Evolutionary conservation across 2,329 filamentous ascomycete species (phyloP).

Genomic region (Aspergillus phoenicis): DNA sequence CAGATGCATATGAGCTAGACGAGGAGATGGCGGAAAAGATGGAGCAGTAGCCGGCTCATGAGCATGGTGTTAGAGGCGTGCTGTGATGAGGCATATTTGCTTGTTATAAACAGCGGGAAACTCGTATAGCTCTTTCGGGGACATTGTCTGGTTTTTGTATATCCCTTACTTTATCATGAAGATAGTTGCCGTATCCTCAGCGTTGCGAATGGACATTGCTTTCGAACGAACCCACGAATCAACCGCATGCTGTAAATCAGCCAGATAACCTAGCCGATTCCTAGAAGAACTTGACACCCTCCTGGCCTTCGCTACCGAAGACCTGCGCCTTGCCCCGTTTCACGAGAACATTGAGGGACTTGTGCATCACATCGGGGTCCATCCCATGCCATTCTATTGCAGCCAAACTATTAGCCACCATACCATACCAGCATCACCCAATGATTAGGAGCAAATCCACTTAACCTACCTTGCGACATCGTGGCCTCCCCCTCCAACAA

Average conservation of each 20-base stretch:
- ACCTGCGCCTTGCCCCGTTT: slow-evolving; percentile 91
- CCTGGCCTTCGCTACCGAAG: slow-evolving; percentile 84
- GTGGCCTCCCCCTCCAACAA: slow-evolving; percentile 84
- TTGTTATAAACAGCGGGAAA: not conserved
- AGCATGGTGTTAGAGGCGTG: slow-evolving; percentile 6
- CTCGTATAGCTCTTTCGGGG: slow-evolving; percentile 8
- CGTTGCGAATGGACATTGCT: not conserved
- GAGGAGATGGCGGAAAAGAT: slow-evolving; percentile 34
- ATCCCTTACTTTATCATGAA: slow-evolving; percentile 16
- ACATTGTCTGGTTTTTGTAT: slow-evolving; percentile 16
- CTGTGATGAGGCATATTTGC: slow-evolving; percentile 7
- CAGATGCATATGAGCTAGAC: slow-evolving; percentile 59
- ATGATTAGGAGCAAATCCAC: not conserved
- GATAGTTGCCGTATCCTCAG: slow-evolving; percentile 10
- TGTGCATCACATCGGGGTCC: slow-evolving; percentile 77
- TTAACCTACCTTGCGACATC: slow-evolving; percentile 61
- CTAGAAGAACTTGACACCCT: slow-evolving; percentile 97
- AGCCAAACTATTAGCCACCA: slow-evolving; percentile 10
- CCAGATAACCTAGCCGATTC: not conserved
- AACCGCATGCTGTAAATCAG: not conserved
- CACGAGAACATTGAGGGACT: slow-evolving; percentile 76
- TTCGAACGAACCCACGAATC: not conserved
- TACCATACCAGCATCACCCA: not conserved
- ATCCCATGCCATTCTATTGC: slow-evolving; percentile 81
- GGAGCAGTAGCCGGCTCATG: slow-evolving; percentile 15